phyloP scores from a whole-genome alignment of 2,329 filamentous ascomycete genomes.

The Sphaceloma murrayae region DNA sequence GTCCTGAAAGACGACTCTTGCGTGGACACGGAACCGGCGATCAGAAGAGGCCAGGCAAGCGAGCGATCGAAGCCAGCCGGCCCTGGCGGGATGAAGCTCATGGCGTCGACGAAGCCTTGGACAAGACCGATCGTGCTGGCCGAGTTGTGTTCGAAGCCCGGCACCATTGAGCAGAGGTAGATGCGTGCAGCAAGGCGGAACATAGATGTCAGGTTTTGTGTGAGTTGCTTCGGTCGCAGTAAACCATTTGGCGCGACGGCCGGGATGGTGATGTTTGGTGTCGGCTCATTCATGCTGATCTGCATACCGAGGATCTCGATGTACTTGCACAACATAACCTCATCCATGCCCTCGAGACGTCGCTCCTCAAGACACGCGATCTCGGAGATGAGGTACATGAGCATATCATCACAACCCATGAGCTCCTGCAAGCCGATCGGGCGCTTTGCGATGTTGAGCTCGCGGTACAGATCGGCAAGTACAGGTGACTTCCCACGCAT shows the following conservation, averaged over 20 bases:
- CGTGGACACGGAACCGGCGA: conserved; percentile 70
- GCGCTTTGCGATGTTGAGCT: conserved; percentile 65
- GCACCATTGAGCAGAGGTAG: conserved; percentile 92
- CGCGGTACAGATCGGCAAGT: conserved; percentile 90
- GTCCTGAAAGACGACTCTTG: conserved; percentile 64
- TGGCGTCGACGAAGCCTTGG: conserved; percentile 63
- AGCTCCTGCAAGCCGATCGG: conserved; percentile 74
- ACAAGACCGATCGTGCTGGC: conserved; percentile 67
- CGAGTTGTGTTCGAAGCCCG: conserved; percentile 70
- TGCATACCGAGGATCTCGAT: conserved; percentile 80
- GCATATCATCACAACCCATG: conserved; percentile 93
- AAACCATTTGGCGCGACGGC: conserved; percentile 54
- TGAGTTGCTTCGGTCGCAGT: conserved; percentile 72
- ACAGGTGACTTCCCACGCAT: conserved; percentile 78
- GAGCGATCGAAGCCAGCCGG: conserved; percentile 78
- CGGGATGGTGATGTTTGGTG: conserved; percentile 31
- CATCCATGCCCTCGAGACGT: conserved; percentile 71
- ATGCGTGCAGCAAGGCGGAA: conserved; percentile 90
- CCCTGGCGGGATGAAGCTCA: conserved; percentile 75
- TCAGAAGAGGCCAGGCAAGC: conserved; percentile 85
- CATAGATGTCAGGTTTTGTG: conserved; percentile 77
- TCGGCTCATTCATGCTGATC: conserved; percentile 68
- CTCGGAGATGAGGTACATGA: conserved; percentile 98
- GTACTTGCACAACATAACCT: conserved; percentile 78
- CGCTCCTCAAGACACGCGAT: conserved; percentile 91